Base-by-base conservation (phyloP, 352 stramenopile species). In the Globisporangium paddicum region DNA sequence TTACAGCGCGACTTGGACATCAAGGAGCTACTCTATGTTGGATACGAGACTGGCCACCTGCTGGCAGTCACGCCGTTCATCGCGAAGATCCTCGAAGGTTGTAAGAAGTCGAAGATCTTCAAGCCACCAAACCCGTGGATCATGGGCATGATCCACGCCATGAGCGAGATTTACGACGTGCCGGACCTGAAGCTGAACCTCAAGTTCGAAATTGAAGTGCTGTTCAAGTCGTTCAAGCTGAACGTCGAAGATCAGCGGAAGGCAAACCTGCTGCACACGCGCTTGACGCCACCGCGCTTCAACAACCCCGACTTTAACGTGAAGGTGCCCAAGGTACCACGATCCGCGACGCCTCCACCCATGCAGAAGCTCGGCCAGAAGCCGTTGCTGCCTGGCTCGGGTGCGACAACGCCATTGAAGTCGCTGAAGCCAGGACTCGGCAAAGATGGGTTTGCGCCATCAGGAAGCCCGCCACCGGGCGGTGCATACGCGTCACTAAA, bases 181-280 rank as follows among this genome's bases (percentile, higher is more conserved):
- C 90, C 98, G n/a, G 96, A 99, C 63, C 83, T 99, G 44, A 99
- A 99, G 71, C 96, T 99, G 63, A 99, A 99, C 72, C 96, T 99
- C 49, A 99, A 99, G 68, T 99, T 99, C 71, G 97, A 99, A 73
- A 98, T 99, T 48, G 97, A 99, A 77, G 96, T 99, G 41, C 69
- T 99, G 5, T 99, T 97, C 80, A 99, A 99, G 75, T 98, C 98
- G 74, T 94, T 99, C 46, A 97, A 98, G 63, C 79, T 99, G 1
- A 98, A 97, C 42, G 80, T 99, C 37, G 95, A 98, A 57, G 97
- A 99, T 55, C 86, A 95, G 62, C 96, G 98, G 55, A 96, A 96
- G 55, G 84, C 87, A 14, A 87, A 93, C 51, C 60, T 96, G 52
- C 80, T 99, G n/a, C 78, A 89, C 48, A 94, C 84, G 49, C 86